phyloP scores from a whole-genome alignment of 73 alveolate genomes.

The Paramecium caudatum region DNA sequence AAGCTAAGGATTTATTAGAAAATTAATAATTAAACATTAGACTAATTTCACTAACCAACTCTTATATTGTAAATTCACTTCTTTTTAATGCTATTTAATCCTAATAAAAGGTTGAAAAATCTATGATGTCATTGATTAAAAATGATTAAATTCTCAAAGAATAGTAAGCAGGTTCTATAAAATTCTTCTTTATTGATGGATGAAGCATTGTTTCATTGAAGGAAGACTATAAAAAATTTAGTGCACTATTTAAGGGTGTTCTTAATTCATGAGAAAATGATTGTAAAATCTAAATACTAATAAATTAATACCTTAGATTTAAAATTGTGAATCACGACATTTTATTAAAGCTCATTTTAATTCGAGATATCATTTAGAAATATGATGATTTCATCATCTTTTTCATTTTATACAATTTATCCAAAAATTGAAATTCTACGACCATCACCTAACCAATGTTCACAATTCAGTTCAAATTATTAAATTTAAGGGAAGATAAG shows the following conservation, averaged over 20 bases:
- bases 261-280: conserved; percentile 57
- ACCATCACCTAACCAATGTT: neutral
- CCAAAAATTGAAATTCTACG: neutral
- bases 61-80: conserved; percentile 17
- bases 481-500: neutral
- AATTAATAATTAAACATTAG: conserved; percentile 15
- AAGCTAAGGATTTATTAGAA: conserved; percentile 2
- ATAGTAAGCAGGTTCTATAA: conserved; percentile 52
- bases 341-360: neutral
- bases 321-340: neutral
- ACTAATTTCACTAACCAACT: conserved; percentile 17
- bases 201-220: conserved; percentile 12
- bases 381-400: neutral
- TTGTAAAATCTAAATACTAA: neutral
- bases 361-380: conserved; percentile 23
- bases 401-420: conserved; percentile 21
- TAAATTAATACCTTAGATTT: neutral
- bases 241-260: conserved; percentile 58
- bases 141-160: neutral
- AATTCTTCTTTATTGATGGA: conserved; percentile 10
- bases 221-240: conserved; percentile 6
- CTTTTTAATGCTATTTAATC: neutral
- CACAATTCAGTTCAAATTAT: neutral
- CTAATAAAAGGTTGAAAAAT: neutral
- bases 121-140: conserved; percentile 43